Conservation (phyloP, 2,329 filamentous ascomycete genomes). For the Fusarium tricinctum region DNA sequence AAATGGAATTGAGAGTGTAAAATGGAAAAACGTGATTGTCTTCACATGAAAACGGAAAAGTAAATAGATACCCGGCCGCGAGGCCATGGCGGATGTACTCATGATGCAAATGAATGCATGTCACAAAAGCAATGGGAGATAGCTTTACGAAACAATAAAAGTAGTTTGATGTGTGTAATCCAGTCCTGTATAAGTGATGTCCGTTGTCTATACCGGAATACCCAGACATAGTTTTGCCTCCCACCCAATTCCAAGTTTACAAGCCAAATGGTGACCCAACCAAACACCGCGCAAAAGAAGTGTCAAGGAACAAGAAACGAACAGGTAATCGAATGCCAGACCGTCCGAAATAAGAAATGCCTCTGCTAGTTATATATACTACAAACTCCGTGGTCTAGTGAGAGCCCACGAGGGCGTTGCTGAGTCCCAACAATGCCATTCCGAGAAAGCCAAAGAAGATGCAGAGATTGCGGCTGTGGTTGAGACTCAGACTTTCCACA, state of each 20-base stretch:
- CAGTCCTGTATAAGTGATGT: constrained; percentile 14
- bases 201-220: constrained; percentile 40
- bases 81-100: constrained; percentile 28
- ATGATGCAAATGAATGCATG: constrained; percentile 30
- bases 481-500: constrained; percentile 85
- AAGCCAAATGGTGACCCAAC: constrained; percentile 3
- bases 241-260: background rate
- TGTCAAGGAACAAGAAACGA: background rate
- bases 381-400: constrained; percentile 52
- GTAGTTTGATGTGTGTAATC: constrained; percentile 2
- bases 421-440: constrained; percentile 89
- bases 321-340: background rate
- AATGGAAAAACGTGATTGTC: constrained; percentile 17
- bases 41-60: constrained; percentile 21
- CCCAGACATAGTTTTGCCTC: constrained; percentile 20
- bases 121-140: constrained; percentile 14
- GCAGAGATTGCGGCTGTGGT: constrained; percentile 82
- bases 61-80: constrained; percentile 47
- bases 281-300: constrained; percentile 37
- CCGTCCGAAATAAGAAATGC: background rate
- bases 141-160: constrained; percentile 6
- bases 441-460: constrained; percentile 86
- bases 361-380: background rate
- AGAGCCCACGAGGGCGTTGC: constrained; percentile 82
- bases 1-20: background rate